Conservation (phyloP, 2,329 filamentous ascomycete genomes). For the Aspergillus pseudoglaucus region DNA sequence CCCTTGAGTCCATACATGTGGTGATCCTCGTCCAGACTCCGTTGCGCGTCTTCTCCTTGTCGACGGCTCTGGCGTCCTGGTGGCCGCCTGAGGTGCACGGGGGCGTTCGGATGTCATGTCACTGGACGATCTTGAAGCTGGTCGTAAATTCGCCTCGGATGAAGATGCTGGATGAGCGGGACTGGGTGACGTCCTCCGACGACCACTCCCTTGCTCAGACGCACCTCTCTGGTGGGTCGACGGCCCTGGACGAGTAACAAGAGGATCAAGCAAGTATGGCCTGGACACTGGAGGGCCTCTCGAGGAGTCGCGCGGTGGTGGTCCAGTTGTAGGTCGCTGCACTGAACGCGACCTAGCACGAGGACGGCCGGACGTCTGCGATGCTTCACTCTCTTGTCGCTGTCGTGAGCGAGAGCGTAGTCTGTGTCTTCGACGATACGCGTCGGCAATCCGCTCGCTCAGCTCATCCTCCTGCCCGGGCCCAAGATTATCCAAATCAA, state of each 20-base stretch:
- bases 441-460: conserved; percentile 82
- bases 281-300: conserved; percentile 24
- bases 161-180: conserved; percentile 25
- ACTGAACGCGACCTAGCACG: conserved; percentile 27
- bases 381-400: conserved; percentile 30
- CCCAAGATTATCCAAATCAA: conserved; percentile 83
- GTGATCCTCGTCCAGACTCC: conserved; percentile 25
- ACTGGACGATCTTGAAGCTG: conserved; percentile 29
- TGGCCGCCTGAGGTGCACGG: conserved; percentile 19
- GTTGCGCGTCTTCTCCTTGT: conserved; percentile 25
- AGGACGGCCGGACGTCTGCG: conserved; percentile 21
- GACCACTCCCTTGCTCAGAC: conserved; percentile 29
- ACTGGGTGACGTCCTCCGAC: conserved; percentile 29
- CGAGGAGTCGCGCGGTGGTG: conserved; percentile 12
- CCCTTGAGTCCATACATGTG: conserved; percentile 17
- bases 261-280: conserved; percentile 29
- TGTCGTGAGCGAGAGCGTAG: conserved; percentile 33
- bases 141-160: conserved; percentile 28
- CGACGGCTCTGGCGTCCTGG: conserved; percentile 18
- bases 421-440: conserved; percentile 68
- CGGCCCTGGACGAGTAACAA: conserved; percentile 13
- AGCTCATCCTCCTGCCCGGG: conserved; percentile 80
- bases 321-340: conserved; percentile 15
- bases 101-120: conserved; percentile 30
- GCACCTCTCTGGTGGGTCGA: conserved; percentile 28